Conservation (phyloP, 495 filamentous ascomycete species). For the Penicillium cinerascens region DNA sequence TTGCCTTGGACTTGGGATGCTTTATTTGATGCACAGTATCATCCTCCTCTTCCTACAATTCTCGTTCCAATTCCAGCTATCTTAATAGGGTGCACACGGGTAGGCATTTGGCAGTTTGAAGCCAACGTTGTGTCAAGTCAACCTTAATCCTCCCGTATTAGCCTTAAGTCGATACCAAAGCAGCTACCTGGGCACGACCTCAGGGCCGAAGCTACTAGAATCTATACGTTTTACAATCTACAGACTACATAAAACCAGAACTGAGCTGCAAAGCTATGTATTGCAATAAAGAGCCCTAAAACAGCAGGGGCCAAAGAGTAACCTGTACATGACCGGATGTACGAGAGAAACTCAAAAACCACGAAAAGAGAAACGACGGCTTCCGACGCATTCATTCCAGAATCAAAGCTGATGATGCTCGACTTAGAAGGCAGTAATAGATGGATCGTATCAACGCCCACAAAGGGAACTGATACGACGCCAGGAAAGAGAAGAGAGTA, state of each 20-base stretch:
- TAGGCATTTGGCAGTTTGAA: not conserved
- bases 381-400: constrained; percentile 2
- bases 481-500: not conserved
- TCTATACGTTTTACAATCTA: not conserved
- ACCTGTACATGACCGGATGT: constrained; percentile 26
- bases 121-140: not conserved
- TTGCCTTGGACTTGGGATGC: not conserved
- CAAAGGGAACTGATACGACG: not conserved
- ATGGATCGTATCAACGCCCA: not conserved
- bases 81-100: not conserved
- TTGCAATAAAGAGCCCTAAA: constrained; percentile 13
- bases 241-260: not conserved
- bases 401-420: constrained; percentile 1
- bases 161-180: too few species aligned
- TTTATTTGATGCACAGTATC: not conserved
- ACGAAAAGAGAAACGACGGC: constrained; percentile 1
- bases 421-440: not conserved
- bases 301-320: not conserved
- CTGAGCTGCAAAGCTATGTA: constrained; percentile 10
- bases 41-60: not conserved
- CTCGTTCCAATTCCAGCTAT: not conserved
- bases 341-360: constrained; percentile 11
- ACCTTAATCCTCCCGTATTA: too few species aligned
- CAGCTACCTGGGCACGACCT: too few species aligned
- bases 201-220: too few species aligned